These are phyloP conservation scores for Oenanthe javanica DNA, from an alignment of 140 eudicot species.

Conservation along the genomic window DNA sequence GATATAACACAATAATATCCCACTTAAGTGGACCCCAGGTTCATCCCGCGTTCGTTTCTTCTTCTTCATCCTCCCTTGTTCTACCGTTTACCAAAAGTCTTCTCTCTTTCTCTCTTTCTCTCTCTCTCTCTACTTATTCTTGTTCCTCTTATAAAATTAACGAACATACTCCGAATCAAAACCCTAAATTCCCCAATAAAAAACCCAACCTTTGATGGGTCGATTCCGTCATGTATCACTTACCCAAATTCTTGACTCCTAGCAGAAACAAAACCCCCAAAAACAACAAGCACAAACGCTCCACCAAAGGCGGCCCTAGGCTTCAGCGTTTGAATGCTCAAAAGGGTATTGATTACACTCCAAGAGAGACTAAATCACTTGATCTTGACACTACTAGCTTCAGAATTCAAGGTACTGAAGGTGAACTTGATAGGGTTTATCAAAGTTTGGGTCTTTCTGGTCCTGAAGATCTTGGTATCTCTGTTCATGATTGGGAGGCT, in stretches of 20 bases:
- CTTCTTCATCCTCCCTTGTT: too few species aligned
- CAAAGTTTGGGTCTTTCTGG: slow-evolving; percentile 60
- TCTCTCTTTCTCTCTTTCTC: background rate
- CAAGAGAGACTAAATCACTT: slow-evolving; percentile 36
- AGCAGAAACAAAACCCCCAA: background rate
- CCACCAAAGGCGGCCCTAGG: slow-evolving; percentile 25
- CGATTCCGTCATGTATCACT: slow-evolving; percentile 2
- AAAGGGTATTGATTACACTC: slow-evolving; percentile 56
- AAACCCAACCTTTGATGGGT: background rate
- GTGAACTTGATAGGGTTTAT: slow-evolving; percentile 40
- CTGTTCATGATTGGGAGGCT: slow-evolving; percentile 43
- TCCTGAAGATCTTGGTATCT: slow-evolving; percentile 67
- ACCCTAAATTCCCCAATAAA: background rate
- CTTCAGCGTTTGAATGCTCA: slow-evolving; percentile 61
- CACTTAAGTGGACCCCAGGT: too few species aligned
- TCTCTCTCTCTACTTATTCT: background rate
- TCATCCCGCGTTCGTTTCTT: too few species aligned
- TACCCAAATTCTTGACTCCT: slow-evolving; percentile 10
- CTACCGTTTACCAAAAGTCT: too few species aligned
- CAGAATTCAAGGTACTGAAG: slow-evolving; percentile 35
- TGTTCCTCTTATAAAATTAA: background rate
- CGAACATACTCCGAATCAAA: background rate
- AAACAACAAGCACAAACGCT: background rate
- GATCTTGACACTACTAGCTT: slow-evolving; percentile 39
- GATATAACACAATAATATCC: too few species aligned